Conservation (phyloP, 208 protist species). For the Endotrypanum monterogeii region DNA sequence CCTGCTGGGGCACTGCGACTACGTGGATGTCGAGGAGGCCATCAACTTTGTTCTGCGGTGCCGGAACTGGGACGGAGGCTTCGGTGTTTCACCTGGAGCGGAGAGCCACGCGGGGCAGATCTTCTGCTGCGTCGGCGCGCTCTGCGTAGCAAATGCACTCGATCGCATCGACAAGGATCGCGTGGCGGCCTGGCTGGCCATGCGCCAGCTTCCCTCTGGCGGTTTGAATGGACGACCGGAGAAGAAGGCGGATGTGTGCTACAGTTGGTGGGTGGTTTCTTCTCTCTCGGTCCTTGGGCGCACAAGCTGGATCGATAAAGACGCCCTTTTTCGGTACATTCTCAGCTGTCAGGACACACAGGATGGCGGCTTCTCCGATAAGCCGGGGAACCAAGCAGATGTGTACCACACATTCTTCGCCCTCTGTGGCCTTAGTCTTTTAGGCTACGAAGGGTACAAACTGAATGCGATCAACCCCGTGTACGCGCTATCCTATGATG, state of each 20-base stretch:
- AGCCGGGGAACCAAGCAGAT: conserved; percentile 97
- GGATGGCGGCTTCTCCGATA: conserved; percentile 97
- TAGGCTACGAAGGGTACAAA: conserved; percentile 83
- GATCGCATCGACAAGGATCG: conserved; percentile 92
- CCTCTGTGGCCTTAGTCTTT: conserved; percentile 94
- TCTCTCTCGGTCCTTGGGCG: conserved; percentile 93
- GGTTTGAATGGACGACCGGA: conserved; percentile 99
- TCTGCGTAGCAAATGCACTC: conserved; percentile 93
- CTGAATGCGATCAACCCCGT: conserved; percentile 85
- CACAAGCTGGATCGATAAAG: conserved; percentile 95
- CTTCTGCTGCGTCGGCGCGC: conserved; percentile 97
- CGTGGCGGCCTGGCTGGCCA: conserved; percentile 98
- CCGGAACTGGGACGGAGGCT: conserved; percentile 99
- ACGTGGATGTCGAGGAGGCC: conserved; percentile 89
- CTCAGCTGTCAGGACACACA: conserved; percentile 96
- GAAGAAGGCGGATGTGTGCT: conserved; percentile 99
- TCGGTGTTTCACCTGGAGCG: conserved; percentile 93
- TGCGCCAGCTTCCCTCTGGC: conserved; percentile 97
- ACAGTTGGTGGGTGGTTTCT: conserved; percentile 99
- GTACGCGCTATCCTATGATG: conserved; percentile 88
- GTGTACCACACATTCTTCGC: conserved; percentile 99
- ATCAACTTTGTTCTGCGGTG: conserved; percentile 93
- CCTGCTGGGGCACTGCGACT: conserved; percentile 83
- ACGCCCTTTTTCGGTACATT: conserved; percentile 95
- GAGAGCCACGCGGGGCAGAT: conserved; percentile 98